Conservation (phyloP, 345 rosid genomes). For the Psidium guajava region DNA sequence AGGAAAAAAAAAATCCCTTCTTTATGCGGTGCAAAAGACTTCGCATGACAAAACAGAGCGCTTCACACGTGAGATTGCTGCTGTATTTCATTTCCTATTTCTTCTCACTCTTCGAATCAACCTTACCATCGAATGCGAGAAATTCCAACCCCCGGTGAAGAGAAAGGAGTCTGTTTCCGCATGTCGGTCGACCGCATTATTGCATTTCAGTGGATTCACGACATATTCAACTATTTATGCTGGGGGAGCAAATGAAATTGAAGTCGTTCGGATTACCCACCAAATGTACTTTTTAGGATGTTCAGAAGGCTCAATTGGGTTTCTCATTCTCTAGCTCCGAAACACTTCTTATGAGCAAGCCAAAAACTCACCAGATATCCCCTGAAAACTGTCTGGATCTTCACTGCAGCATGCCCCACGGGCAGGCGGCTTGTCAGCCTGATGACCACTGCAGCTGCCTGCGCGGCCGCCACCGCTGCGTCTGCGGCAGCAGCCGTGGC, state of each 20-base stretch:
- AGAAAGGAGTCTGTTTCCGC: neutral
- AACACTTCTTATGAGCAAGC: neutral
- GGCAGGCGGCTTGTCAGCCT: conserved; percentile 40
- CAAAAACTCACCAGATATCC: conserved; percentile 52
- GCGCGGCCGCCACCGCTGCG: conserved; percentile 63
- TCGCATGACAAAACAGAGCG: neutral
- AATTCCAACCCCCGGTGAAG: neutral
- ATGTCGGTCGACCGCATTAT: neutral
- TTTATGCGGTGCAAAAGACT: neutral
- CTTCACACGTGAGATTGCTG: neutral
- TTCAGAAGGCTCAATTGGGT: neutral
- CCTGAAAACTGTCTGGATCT: conserved; percentile 57
- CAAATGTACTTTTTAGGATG: neutral
- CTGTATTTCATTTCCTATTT: neutral
- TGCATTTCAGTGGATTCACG: neutral
- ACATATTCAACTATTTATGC: neutral
- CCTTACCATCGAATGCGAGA: neutral
- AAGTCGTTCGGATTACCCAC: neutral
- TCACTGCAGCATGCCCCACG: conserved; percentile 49
- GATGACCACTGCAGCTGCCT: conserved; percentile 53
- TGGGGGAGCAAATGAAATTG: neutral
- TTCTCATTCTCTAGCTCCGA: neutral
- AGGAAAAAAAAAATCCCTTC: neutral
- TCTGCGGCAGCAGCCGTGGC: conserved; percentile 78
- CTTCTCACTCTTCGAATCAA: neutral